phyloP scores from a whole-genome alignment of 2,329 filamentous ascomycete genomes.

The Colletotrichum spaethianum region DNA sequence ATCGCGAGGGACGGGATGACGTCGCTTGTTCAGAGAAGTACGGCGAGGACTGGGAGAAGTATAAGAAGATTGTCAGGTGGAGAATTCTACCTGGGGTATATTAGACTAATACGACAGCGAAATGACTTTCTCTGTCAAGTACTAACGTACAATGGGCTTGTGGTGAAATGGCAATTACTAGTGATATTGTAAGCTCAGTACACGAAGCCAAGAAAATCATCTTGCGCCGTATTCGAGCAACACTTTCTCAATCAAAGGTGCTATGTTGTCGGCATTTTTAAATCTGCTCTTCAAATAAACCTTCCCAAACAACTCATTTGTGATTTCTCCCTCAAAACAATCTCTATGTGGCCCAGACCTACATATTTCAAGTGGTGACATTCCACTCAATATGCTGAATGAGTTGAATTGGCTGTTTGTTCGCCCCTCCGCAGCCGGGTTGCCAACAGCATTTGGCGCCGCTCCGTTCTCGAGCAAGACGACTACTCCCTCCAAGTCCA shows the following conservation, averaged over 20 bases:
- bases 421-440: rapidly evolving
- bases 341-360: background rate
- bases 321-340: no score
- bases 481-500: background rate
- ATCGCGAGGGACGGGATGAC: constrained; percentile 84
- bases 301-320: no score
- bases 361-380: background rate
- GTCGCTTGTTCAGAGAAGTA: constrained; percentile 87
- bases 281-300: no score
- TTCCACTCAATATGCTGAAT: rapidly evolving
- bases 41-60: constrained; percentile 84
- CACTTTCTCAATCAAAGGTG: background rate
- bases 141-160: background rate
- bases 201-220: no score
- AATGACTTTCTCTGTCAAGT: no score
- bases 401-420: rapidly evolving
- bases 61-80: constrained; percentile 80
- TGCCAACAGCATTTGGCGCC: rapidly evolving
- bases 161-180: background rate
- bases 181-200: no score
- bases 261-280: rapidly evolving
- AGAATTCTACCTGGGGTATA: constrained; percentile 84
- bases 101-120: constrained; percentile 51
- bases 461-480: background rate
- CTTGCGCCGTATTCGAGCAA: background rate